Conservation (phyloP, 1,284 basidiomycete genomes). For the Mycosarcoma mackinlayi region DNA sequence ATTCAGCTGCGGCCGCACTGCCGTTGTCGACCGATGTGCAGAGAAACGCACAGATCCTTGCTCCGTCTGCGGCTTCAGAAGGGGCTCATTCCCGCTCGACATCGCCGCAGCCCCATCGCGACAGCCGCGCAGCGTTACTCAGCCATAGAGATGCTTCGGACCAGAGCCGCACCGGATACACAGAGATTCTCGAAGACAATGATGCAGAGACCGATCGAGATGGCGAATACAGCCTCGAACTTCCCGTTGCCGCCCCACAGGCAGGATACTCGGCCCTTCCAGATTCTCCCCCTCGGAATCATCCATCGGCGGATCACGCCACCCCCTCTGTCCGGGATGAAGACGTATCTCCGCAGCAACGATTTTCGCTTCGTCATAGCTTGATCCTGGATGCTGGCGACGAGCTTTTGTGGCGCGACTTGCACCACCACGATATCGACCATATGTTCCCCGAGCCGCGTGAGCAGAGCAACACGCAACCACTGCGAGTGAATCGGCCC, state of each 20-base stretch:
- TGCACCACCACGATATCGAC: conserved; percentile 28
- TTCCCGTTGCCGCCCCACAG: conserved; percentile 16
- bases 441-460: conserved; percentile 19
- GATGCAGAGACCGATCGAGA: conserved; percentile 23
- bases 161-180: conserved; percentile 30
- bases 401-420: conserved; percentile 36
- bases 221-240: conserved; percentile 12
- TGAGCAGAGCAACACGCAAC: conserved; percentile 1
- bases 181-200: conserved; percentile 26
- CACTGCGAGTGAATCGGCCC: neutral
- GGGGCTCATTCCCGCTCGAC: conserved; percentile 16
- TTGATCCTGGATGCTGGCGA: conserved; percentile 34
- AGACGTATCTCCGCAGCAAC: neutral
- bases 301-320: neutral
- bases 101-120: conserved; percentile 10
- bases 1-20: neutral
- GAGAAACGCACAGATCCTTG: neutral
- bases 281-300: conserved; percentile 10
- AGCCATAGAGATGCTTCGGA: conserved; percentile 6
- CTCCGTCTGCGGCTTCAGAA: conserved; percentile 1
- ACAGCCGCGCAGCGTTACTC: conserved; percentile 15
- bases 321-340: conserved; percentile 1
- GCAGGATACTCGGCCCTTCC: conserved; percentile 39
- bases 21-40: neutral
- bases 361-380: conserved; percentile 24